Base-by-base conservation (phyloP, 1,284 basidiomycete genomes). In the Malassezia slooffiae region DNA sequence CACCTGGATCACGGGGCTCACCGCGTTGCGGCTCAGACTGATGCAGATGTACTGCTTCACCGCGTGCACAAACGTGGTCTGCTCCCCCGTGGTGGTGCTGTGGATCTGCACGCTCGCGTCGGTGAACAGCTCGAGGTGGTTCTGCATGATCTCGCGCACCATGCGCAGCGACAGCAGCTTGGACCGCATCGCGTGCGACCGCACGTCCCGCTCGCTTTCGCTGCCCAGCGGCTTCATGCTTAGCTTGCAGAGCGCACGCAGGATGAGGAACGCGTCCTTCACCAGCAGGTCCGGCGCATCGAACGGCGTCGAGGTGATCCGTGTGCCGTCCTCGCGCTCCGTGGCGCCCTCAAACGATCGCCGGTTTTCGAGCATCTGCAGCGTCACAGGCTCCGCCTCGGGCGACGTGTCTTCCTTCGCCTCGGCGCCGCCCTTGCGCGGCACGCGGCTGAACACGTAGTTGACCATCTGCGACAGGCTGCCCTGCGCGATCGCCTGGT, bases 1-100 rank as follows among this genome's bases (percentile, higher is more conserved):
- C 16, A 99, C 90, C 70, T 93, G 90, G 15, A 83, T 83, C 16
- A 97, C 86, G 7, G 89, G 81, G 67, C 85, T 90, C 52, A 96
- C 84, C 36, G 91, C 91, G 70, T 97, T 99, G 38, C 93, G 79
- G 60, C 87, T 93, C 58, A 99, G 73, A 54, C 82, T 84, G 54
- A 95, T 74, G 71, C 91, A 96, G 45, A 99, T 52, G 30, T 69
- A 69, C 53, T 69, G 67, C 54, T 69, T 69, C 50, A 66, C 60
- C 4, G 67, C 67, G 32, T 68, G 65, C n/a, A 69, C 63, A 41
- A 69, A 67, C 6, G 63, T 50, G 9, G 65, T 64, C 41, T 60
- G 59, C 32, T 67, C 67, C 28, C 67, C 64, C 4, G 61, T 66
- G 16, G 59, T 55, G 29, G 65, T 56, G 51, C 58, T 62, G 42